Base-by-base conservation (phyloP, 2,329 filamentous ascomycete genomes). In the Anthostomella pinea region DNA sequence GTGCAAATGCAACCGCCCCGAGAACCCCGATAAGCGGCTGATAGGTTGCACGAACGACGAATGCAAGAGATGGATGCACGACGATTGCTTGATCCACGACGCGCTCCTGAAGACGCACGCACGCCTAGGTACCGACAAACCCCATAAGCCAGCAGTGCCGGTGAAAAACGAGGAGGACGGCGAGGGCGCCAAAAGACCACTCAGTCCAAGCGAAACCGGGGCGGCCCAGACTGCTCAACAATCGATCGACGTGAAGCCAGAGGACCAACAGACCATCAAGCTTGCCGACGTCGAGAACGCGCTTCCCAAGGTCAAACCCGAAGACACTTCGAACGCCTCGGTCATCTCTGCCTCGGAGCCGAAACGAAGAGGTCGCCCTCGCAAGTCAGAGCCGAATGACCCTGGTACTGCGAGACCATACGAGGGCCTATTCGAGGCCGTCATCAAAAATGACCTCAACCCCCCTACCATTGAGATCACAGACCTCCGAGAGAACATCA, bases 31-130 rank as follows among this genome's bases (percentile, higher is more conserved):
- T 46, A 75, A 73, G 49, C 68, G 69, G 15, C 60, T 83, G 24
- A 68, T 81, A 31, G 73, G 75, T 38, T 84, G 79, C 58, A 71
- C 70, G 8, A 72, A 70, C 40, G 52, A 67, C 9, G 52, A 59
- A 2, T 84, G 80, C 54, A 69, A 69, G 34, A 71, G 69, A 35
- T 83, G 80, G 80, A 70, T 83, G 41, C 80, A 84, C 48, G 70
- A 77, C 38, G 72, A 79, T 29, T 84, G 80, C 48, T 64, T 84
- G n/a, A 63, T 70, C 20, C 70, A 79, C 48, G 71, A 77, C 10
- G 67, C 72, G 4, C 64, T 81, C 9, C 59, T 65, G 51, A 64
- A 65, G 19, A 69, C 73, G 1, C 78, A 66, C 52, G 62, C 69
- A 19, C 65, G 66, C 35, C 61, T 80, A 6, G 73, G 75, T 23